phyloP scores from a whole-genome alignment of 768 basidiomycete genomes.

The Mycena venus region DNA sequence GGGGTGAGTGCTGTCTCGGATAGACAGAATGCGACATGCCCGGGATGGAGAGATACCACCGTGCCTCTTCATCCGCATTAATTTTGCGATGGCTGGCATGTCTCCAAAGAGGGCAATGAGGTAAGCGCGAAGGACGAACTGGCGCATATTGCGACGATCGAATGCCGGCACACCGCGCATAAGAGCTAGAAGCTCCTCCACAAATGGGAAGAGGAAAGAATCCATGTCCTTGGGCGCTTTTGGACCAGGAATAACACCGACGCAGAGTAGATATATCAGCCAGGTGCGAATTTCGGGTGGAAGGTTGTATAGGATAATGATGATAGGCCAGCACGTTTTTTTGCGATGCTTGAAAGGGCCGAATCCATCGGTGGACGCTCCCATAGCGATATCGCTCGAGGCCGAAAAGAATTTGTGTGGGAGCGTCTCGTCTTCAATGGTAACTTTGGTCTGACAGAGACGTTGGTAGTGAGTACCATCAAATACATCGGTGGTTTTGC shows the following conservation, averaged over 20 bases:
- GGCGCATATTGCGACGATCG: not conserved
- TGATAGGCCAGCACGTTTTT: conserved; percentile 47
- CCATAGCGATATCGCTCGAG: conserved; percentile 48
- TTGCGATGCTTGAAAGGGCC: conserved; percentile 40
- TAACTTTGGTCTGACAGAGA: conserved; percentile 31
- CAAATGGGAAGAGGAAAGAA: conserved; percentile 48
- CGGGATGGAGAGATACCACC: not conserved
- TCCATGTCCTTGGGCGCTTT: conserved; percentile 44
- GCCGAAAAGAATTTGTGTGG: conserved; percentile 45
- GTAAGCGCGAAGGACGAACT: conserved; percentile 2
- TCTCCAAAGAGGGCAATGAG: conserved; percentile 5
- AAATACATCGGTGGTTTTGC: conserved; percentile 41
- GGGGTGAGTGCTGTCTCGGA: not conserved
- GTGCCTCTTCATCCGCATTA: conserved; percentile 15
- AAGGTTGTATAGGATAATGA: conserved; percentile 45
- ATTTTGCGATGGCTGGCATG: conserved; percentile 6
- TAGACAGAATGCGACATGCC: not conserved
- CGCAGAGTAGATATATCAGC: conserved; percentile 41
- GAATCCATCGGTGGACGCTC: conserved; percentile 51
- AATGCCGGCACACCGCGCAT: conserved; percentile 6
- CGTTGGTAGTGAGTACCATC: conserved; percentile 43
- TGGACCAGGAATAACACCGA: conserved; percentile 47
- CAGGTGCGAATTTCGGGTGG: conserved; percentile 46
- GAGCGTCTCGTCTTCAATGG: conserved; percentile 33
- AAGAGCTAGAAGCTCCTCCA: conserved; percentile 38